Conservation (phyloP, 2,329 filamentous ascomycete genomes). For the Davidsoniella neocaledoniae region DNA sequence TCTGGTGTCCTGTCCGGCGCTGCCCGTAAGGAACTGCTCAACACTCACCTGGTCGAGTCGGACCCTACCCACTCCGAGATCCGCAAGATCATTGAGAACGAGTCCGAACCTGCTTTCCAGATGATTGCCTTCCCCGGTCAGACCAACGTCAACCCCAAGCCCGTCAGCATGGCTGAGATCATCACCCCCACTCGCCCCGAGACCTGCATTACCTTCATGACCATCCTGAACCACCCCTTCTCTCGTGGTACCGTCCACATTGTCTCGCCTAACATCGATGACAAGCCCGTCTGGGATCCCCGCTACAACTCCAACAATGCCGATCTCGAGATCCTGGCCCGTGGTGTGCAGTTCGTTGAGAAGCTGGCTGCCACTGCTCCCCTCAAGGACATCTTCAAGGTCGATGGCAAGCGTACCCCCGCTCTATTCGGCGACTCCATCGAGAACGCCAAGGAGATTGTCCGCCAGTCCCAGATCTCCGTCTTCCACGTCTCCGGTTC, state of each 20-base stretch:
- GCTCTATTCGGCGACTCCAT: conserved; percentile 18
- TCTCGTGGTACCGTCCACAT: conserved; percentile 45
- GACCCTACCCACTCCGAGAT: conserved; percentile 16
- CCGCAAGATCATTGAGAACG: conserved; percentile 17
- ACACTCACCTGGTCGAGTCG: conserved; percentile 13
- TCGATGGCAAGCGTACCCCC: conserved; percentile 18
- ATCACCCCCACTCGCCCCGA: conserved; percentile 19
- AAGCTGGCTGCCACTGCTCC: conserved; percentile 22
- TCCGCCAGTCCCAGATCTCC: conserved; percentile 20
- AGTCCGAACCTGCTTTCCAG: conserved; percentile 19
- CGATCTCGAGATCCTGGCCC: conserved; percentile 35
- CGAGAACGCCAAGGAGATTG: conserved; percentile 22
- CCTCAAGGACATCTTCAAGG: conserved; percentile 25
- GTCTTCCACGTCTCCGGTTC: conserved; percentile 33
- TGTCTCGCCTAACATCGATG: conserved; percentile 23
- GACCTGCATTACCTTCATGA: conserved; percentile 33
- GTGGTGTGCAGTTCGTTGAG: conserved; percentile 27
- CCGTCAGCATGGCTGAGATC: conserved; percentile 16
- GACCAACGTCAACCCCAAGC: conserved; percentile 16
- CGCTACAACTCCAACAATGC: conserved; percentile 37
- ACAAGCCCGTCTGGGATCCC: conserved; percentile 34
- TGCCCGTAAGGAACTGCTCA: conserved; percentile 16
- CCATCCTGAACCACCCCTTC: conserved; percentile 43
- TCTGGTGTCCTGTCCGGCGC: conserved; percentile 16
- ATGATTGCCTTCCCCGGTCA: conserved; percentile 21